Evolutionary conservation across 371 early-diverging fungal genomes (phyloP).

Genomic region (Coemansia sp.): DNA sequence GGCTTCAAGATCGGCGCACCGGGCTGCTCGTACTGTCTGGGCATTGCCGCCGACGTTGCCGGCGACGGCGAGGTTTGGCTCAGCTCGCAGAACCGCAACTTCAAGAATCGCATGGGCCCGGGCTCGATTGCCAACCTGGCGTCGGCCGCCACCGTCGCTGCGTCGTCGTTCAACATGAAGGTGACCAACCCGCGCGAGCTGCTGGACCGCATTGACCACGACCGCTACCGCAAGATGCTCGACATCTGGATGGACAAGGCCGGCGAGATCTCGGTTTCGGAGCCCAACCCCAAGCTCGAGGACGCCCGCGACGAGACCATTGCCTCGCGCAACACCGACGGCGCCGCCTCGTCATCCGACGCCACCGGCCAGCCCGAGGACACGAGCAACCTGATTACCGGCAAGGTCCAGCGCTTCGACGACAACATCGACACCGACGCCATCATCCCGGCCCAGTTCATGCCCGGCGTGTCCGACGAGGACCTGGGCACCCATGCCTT

Average conservation of each 20-base stretch:
- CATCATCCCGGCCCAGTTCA: conserved; percentile 77
- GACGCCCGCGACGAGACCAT: conserved; percentile 47
- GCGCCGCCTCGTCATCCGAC: conserved; percentile 29
- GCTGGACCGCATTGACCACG: conserved; percentile 61
- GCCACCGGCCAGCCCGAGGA: conserved; percentile 8
- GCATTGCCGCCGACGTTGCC: conserved; percentile 74
- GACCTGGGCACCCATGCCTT: conserved; percentile 74
- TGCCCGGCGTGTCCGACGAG: conserved; percentile 68
- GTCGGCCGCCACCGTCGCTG: conserved; percentile 78
- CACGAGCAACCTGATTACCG: conserved; percentile 53
- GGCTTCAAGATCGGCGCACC: conserved; percentile 77
- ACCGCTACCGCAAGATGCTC: conserved; percentile 60
- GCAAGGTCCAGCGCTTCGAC: conserved; percentile 69
- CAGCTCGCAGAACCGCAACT: conserved; percentile 77
- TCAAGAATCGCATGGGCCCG: conserved; percentile 81
- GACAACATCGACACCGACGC: conserved; percentile 78
- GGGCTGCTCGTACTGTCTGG: conserved; percentile 83
- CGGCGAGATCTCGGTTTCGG: conserved; percentile 59
- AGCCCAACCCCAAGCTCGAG: conserved; percentile 61
- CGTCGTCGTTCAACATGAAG: conserved; percentile 72
- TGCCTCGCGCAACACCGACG: conserved; percentile 38
- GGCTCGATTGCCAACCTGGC: conserved; percentile 76
- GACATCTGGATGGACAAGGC: conserved; percentile 64
- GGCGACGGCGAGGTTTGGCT: conserved; percentile 80
- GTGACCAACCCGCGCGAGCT: conserved; percentile 66